A percentile compares a stretch with the other conserved stretches of the same genome.
These are phyloP conservation scores for Blepharisma stoltei DNA, from an alignment of 73 alveolate species.

Conservation along the genomic window DNA sequence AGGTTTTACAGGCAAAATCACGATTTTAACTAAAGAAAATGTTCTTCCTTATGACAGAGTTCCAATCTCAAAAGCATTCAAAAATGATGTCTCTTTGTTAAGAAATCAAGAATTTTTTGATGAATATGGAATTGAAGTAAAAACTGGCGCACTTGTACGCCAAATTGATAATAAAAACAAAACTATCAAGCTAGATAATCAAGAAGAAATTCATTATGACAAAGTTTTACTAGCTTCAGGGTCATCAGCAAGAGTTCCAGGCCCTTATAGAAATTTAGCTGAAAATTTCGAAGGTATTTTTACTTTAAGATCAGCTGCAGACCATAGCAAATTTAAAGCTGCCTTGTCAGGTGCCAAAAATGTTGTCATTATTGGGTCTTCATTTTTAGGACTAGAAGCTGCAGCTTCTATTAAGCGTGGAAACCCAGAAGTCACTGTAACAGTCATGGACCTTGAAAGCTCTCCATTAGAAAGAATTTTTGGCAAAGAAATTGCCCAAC, in stretches of 20 bases:
- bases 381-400: conserved; percentile 80
- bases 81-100: conserved; percentile 36
- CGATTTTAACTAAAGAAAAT: conserved; percentile 60
- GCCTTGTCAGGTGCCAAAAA: conserved; percentile 55
- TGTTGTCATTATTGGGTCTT: conserved; percentile 75
- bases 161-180: conserved; percentile 49
- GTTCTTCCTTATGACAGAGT: conserved; percentile 80
- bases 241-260: conserved; percentile 54
- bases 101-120: conserved; percentile 51
- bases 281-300: conserved; percentile 41
- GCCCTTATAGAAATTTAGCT: conserved; percentile 43
- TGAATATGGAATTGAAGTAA: conserved; percentile 60
- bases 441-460: conserved; percentile 49
- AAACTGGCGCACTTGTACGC: conserved; percentile 41
- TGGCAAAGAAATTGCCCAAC: conserved; percentile 69
- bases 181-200: conserved; percentile 46
- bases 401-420: conserved; percentile 59
- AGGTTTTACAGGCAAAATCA: conserved; percentile 71
- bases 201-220: conserved; percentile 52
- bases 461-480: conserved; percentile 70
- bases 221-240: conserved; percentile 82
- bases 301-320: conserved; percentile 60
- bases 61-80: conserved; percentile 53
- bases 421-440: conserved; percentile 58
- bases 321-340: conserved; percentile 53